Conservation (phyloP, 805 yeast genomes). For the Pichia insulana region DNA sequence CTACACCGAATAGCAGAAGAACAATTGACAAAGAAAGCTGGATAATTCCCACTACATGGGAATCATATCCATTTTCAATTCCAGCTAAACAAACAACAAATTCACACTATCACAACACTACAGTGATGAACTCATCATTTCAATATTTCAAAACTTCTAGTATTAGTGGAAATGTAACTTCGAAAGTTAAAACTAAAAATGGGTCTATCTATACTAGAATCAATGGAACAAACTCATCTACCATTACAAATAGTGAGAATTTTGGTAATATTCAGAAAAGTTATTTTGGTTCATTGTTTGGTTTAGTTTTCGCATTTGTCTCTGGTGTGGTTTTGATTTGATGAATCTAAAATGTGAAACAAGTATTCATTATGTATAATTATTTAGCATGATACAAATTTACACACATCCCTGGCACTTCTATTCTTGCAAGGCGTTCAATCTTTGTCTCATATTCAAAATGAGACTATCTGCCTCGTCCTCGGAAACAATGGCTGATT, state of each 20-base stretch:
- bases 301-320: conserved; percentile 3
- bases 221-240: background rate
- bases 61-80: conserved; percentile 5
- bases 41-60: conserved; percentile 6
- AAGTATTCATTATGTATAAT: background rate
- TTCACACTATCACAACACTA: background rate
- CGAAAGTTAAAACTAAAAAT: background rate
- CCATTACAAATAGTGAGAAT: conserved; percentile 1
- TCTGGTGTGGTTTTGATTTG: conserved; percentile 7
- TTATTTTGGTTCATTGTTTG: conserved; percentile 4
- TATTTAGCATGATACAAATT: no score
- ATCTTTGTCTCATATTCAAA: conserved; percentile 81
- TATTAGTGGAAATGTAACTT: background rate
- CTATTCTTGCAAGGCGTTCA: conserved; percentile 69
- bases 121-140: background rate
- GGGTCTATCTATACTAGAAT: conserved; percentile 4
- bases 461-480: conserved; percentile 70
- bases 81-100: background rate
- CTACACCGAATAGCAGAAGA: background rate
- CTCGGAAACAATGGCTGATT: conserved; percentile 27
- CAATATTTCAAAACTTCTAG: background rate
- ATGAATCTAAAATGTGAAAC: background rate
- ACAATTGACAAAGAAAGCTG: background rate
- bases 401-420: background rate
- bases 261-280: background rate